These are phyloP conservation scores for Ophioceras dolichostomum DNA, from an alignment of 2,329 filamentous ascomycete genomes.

Conservation along the genomic window DNA sequence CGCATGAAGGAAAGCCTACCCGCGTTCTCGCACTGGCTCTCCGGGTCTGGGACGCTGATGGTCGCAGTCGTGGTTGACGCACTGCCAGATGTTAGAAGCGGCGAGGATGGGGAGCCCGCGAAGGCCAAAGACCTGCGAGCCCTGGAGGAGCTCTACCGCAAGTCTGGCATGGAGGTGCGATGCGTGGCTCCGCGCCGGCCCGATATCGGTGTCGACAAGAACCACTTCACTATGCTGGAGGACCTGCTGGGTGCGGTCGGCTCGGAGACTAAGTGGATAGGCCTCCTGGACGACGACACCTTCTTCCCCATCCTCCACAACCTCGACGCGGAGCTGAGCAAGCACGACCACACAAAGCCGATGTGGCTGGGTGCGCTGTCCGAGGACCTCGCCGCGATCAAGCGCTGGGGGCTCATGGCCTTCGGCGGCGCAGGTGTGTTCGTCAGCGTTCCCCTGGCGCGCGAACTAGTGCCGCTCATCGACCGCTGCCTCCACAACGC, in stretches of 20 bases:
- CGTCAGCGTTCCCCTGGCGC: constrained; percentile 38
- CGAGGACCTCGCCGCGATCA: constrained; percentile 39
- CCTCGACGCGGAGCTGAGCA: constrained; percentile 31
- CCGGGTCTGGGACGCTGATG: constrained; percentile 35
- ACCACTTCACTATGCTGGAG: constrained; percentile 43
- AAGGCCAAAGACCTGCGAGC: constrained; percentile 10
- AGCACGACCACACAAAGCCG: constrained; percentile 33
- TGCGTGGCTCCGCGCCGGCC: constrained; percentile 16
- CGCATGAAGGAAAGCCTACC: constrained; percentile 37
- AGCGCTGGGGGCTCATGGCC: constrained; percentile 43
- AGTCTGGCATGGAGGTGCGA: constrained; percentile 15
- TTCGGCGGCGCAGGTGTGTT: constrained; percentile 51
- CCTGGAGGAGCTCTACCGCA: constrained; percentile 18
- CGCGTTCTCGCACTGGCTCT: constrained; percentile 43
- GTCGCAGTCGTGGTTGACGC: constrained; percentile 37
- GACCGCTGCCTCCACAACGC: constrained; percentile 34
- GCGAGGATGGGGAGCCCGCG: not conserved
- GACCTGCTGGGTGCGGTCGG: constrained; percentile 31
- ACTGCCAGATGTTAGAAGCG: too few species aligned
- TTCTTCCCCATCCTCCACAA: constrained; percentile 45
- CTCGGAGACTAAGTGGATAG: constrained; percentile 38
- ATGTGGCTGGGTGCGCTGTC: constrained; percentile 45
- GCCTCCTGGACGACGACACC: constrained; percentile 50
- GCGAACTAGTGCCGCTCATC: constrained; percentile 31
- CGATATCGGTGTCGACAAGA: constrained; percentile 31